Evolutionary conservation across 106 monocot genomes (phyloP).

Genomic region (Iris macrosiphon): DNA sequence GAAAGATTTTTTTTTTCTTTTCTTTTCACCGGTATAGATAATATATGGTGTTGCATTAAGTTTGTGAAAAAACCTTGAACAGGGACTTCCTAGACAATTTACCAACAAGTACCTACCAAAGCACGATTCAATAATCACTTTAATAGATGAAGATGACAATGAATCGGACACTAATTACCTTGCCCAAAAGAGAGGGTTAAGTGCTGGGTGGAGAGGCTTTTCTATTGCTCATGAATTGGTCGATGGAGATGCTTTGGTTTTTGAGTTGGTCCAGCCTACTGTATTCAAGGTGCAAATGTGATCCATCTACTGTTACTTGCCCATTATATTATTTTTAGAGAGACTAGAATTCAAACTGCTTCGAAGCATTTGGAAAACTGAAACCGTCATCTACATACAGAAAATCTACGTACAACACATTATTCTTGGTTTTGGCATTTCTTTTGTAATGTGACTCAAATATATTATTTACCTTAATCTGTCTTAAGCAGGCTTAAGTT

Average conservation of each 20-base stretch:
- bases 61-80: slow-evolving; percentile 1
- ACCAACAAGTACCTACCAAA: slow-evolving; percentile 45
- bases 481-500: too few relatives aligned
- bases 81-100: slow-evolving; percentile 59
- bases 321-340: too few relatives aligned
- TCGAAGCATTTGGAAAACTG: not conserved
- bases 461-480: not conserved
- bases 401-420: too few relatives aligned
- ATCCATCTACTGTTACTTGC: not conserved
- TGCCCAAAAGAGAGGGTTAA: slow-evolving; percentile 43
- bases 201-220: slow-evolving; percentile 76
- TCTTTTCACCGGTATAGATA: too few relatives aligned
- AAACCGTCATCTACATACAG: not conserved
- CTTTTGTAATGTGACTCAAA: not conserved
- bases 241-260: slow-evolving; percentile 66
- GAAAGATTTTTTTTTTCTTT: not conserved
- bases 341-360: too few relatives aligned
- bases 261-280: slow-evolving; percentile 42
- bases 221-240: slow-evolving; percentile 56
- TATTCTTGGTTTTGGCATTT: not conserved
- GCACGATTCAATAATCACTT: slow-evolving; percentile 23
- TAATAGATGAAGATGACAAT: slow-evolving; percentile 48
- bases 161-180: slow-evolving; percentile 42
- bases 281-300: slow-evolving; percentile 46
- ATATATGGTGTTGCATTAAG: not conserved